Conservation (phyloP, 768 basidiomycete species). For the Lactifluus subvellereus region DNA sequence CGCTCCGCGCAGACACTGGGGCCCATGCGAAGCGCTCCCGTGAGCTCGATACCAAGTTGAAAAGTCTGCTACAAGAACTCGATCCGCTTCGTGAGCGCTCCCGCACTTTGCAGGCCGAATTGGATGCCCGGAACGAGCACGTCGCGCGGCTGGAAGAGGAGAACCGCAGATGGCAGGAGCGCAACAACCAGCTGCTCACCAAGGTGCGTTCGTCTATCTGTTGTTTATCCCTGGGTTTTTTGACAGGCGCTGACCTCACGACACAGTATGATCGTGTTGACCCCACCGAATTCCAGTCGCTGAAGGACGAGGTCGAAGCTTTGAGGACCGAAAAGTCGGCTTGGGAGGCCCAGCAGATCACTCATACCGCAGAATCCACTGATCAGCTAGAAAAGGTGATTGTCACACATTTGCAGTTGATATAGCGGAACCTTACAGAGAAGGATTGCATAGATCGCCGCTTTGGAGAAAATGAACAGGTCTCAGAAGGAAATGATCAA, state of each 20-base stretch:
- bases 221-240: neutral
- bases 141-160: constrained; percentile 69
- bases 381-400: constrained; percentile 25
- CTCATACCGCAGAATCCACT: neutral
- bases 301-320: constrained; percentile 65
- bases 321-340: constrained; percentile 31
- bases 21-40: constrained; percentile 60
- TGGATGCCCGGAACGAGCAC: constrained; percentile 64
- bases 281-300: constrained; percentile 72
- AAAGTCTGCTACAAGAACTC: constrained; percentile 52
- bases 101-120: constrained; percentile 60
- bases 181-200: constrained; percentile 71
- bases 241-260: neutral
- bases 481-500: constrained; percentile 15
- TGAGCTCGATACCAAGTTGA: constrained; percentile 61
- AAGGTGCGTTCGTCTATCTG: constrained; percentile 46
- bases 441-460: constrained; percentile 17
- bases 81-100: constrained; percentile 72
- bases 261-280: constrained; percentile 81
- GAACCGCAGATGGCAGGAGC: constrained; percentile 76
- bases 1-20: constrained; percentile 72
- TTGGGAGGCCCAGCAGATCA: constrained; percentile 17
- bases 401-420: neutral
- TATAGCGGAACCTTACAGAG: neutral
- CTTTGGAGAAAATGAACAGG: constrained; percentile 19